phyloP scores from a whole-genome alignment of 208 protist genomes.

The Leishmania amazonensis region DNA sequence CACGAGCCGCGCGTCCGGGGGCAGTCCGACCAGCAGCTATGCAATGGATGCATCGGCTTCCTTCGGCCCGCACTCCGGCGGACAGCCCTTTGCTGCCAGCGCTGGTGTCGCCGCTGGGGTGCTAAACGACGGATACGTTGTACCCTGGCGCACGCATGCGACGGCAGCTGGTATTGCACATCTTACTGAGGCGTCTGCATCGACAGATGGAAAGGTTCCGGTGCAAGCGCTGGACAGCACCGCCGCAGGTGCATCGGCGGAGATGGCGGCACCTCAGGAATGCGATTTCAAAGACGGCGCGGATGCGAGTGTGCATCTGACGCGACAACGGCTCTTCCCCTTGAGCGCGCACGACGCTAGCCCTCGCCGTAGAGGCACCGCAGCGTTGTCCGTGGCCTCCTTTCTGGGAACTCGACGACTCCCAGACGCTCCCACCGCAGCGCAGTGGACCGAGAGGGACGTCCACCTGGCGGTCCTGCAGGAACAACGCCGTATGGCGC shows the following conservation, averaged over 20 bases:
- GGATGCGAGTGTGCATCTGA: conserved; percentile 9
- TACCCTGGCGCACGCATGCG: conserved; percentile 20
- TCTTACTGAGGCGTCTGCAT: neutral
- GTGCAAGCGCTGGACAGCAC: neutral
- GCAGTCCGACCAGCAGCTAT: neutral
- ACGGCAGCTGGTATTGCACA: neutral
- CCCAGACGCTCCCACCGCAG: conserved; percentile 18
- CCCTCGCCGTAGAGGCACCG: neutral
- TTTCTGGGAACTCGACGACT: conserved; percentile 25
- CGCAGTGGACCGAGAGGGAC: conserved; percentile 30
- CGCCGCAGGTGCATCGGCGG: neutral
- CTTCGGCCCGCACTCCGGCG: neutral
- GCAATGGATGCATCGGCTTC: neutral
- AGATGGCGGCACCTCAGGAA: neutral
- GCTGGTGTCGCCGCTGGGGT: neutral
- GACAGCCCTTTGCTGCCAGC: neutral
- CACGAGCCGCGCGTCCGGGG: conserved; percentile 5
- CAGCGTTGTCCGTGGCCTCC: neutral
- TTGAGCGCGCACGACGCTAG: neutral
- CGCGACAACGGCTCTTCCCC: conserved; percentile 27
- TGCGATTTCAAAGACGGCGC: neutral
- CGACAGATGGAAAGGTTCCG: neutral
- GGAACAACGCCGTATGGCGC: conserved; percentile 28
- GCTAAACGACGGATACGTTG: conserved; percentile 17
- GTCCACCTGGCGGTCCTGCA: conserved; percentile 25